Conservation (phyloP, 306 rosid genomes). For the Aeschynomene evenia region DNA sequence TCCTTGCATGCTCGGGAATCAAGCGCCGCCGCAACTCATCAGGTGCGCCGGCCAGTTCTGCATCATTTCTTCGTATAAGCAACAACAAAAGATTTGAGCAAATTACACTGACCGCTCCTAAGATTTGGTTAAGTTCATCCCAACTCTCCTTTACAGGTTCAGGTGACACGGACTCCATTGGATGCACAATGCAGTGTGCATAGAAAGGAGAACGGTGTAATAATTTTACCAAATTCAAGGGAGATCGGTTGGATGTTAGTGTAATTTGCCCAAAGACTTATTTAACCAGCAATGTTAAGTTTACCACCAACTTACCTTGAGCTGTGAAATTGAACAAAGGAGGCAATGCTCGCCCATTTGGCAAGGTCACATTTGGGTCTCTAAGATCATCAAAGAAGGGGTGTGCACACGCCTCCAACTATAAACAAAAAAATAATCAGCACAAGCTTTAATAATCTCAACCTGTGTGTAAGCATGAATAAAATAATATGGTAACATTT, state of each 20-base stretch:
- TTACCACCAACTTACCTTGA: conserved; percentile 55
- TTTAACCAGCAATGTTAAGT: neutral
- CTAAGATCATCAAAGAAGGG: conserved; percentile 90
- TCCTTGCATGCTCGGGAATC: conserved; percentile 77
- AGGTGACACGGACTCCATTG: too few species aligned
- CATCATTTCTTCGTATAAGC: conserved; percentile 32
- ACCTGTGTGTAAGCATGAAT: neutral
- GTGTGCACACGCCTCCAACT: conserved; percentile 96
- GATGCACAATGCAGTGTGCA: too few species aligned
- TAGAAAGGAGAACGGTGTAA: too few species aligned
- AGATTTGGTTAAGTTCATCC: too few species aligned
- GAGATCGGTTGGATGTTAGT: too few species aligned
- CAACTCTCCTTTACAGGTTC: too few species aligned
- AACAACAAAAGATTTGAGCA: neutral
- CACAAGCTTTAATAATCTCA: neutral
- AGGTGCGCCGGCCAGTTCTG: conserved; percentile 80
- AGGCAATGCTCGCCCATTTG: conserved; percentile 72
- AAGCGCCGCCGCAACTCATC: conserved; percentile 82
- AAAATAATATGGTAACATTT: neutral
- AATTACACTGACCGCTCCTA: too few species aligned
- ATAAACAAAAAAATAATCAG: conserved; percentile 21
- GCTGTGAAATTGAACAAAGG: conserved; percentile 83
- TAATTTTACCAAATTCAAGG: too few species aligned
- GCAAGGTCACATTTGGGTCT: conserved; percentile 65
- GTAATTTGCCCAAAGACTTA: neutral